phyloP scores from a whole-genome alignment of 2,329 filamentous ascomycete species.

The Clarireedia monteithiana region DNA sequence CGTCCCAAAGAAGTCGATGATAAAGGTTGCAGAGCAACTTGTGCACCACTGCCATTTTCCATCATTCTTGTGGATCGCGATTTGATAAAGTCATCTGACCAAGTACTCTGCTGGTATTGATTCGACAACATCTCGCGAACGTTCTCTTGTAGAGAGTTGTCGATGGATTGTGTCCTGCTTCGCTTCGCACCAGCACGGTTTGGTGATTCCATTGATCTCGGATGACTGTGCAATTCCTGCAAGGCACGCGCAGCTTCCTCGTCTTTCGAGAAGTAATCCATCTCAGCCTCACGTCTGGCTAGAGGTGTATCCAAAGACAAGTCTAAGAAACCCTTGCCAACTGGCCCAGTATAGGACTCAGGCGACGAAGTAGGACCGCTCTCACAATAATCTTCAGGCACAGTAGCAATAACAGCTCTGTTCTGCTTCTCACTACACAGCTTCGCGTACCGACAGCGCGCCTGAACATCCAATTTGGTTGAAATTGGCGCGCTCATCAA shows the following conservation, averaged over 20 bases:
- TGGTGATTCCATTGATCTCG: conserved; percentile 33
- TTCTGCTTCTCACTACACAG: conserved; percentile 48
- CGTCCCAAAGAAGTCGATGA: conserved; percentile 38
- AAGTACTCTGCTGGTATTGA: conserved; percentile 20
- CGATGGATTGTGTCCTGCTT: conserved; percentile 49
- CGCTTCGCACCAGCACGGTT: conserved; percentile 45
- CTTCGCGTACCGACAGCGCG: conserved; percentile 57
- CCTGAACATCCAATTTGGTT: conserved; percentile 50
- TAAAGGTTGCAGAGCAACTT: conserved; percentile 36
- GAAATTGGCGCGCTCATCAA: conserved; percentile 49
- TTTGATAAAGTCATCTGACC: conserved; percentile 24
- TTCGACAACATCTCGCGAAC: conserved; percentile 53
- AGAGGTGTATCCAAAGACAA: conserved; percentile 42
- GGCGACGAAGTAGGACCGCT: conserved; percentile 45
- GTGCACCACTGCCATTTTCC: conserved; percentile 31
- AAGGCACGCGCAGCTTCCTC: conserved; percentile 50
- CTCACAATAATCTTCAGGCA: conserved; percentile 49
- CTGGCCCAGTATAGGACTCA: conserved; percentile 47
- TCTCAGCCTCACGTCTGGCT: conserved; percentile 38
- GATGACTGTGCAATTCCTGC: conserved; percentile 52
- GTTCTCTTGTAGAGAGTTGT: conserved; percentile 56
- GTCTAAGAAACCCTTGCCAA: conserved; percentile 43
- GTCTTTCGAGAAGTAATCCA: conserved; percentile 34
- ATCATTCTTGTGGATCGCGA: conserved; percentile 30
- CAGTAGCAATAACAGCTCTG: conserved; percentile 46